Evolutionary conservation across 345 rosid genomes (phyloP), one percentile per base, ranked within the genome.

Genomic region (Melaleuca alternifolia): DNA sequence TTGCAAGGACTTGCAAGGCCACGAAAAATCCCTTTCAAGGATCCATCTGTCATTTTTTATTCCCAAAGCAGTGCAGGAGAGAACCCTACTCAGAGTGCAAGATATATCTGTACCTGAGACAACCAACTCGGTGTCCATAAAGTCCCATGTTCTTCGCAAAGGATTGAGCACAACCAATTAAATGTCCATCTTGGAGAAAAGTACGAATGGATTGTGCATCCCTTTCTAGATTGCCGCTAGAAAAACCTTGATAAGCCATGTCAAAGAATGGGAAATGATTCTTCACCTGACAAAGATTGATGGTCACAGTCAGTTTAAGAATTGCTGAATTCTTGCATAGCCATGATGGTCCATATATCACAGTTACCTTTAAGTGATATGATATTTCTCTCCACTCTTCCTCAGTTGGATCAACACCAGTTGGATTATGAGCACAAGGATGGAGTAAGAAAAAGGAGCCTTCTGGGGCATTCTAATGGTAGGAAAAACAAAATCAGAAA

Each of bases 101-200:
- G 13, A 71, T 37, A 33, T 33, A 71, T 71, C 48, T 71, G 81
- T 71, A 96, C 98, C 99, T 97, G 85, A 96, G 98, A 92, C 98
- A 97, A 89, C 99, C 99, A 53, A 94, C 98, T 87, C 99, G 94
- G 89, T 97, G 99, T 91, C 99, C 98, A 86, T 97, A 97, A 71
- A 96, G 98, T 88, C 99, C 99, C 99, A 97, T 97, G 90, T 97
- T 97, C 86, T 97, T 97, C 0, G 99, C 99, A 92, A 94, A 97
- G 52, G 99, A 97, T 89, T 96, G 98, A 61, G 99, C 91, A 87
- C 96, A 92, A 90, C 99, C 99, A 86, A 97, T 92, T 33, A 88
- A 92, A 90, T 97, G 98, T 62, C 99, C 98, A 87, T 97, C 99
- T 90, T 94, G 92, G n/a, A 97, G 96, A 88, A 97, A 97, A 90